Percentiles rank a stretch among this genome's conserved stretches.
Conservation (phyloP, 2,329 filamentous ascomycete genomes). For the Xylaria sp. region DNA sequence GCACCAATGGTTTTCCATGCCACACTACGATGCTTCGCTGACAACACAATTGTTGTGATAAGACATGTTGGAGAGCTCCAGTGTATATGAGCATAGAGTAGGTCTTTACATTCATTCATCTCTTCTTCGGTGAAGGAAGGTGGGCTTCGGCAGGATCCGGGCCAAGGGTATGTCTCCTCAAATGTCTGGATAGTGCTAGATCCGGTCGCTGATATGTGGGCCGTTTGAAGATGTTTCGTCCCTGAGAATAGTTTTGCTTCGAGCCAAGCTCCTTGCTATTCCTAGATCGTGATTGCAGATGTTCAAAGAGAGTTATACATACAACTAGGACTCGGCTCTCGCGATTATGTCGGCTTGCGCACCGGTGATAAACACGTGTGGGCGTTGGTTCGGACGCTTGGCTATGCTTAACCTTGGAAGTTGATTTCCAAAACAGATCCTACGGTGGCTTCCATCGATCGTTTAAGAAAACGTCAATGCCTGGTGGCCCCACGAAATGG, state of each 20-base stretch:
- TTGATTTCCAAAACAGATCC: constrained; percentile 25
- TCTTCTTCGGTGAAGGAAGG: constrained; percentile 4
- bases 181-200: constrained; percentile 33
- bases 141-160: constrained; percentile 31
- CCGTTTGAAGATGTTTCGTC: constrained; percentile 38
- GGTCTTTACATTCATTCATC: not conserved
- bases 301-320: constrained; percentile 20
- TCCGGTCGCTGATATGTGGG: constrained; percentile 37
- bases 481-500: constrained; percentile 32
- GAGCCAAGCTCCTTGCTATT: constrained; percentile 8
- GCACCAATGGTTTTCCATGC: not conserved
- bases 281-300: constrained; percentile 9
- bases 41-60: not conserved
- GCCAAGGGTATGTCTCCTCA: constrained; percentile 32
- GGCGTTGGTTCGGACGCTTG: constrained; percentile 22
- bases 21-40: constrained; percentile 1
- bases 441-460: constrained; percentile 23
- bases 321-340: constrained; percentile 26
- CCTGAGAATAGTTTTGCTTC: constrained; percentile 23
- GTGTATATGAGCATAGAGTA: not conserved
- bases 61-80: not conserved
- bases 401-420: constrained; percentile 17
- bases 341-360: constrained; percentile 3
- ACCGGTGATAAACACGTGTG: constrained; percentile 1
- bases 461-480: constrained; percentile 19